Percentiles rank a stretch among this genome's conserved stretches.
Evolutionary conservation across 202 grass and related monocot species (phyloP).

Genomic region (Saccharum hybrid): DNA sequence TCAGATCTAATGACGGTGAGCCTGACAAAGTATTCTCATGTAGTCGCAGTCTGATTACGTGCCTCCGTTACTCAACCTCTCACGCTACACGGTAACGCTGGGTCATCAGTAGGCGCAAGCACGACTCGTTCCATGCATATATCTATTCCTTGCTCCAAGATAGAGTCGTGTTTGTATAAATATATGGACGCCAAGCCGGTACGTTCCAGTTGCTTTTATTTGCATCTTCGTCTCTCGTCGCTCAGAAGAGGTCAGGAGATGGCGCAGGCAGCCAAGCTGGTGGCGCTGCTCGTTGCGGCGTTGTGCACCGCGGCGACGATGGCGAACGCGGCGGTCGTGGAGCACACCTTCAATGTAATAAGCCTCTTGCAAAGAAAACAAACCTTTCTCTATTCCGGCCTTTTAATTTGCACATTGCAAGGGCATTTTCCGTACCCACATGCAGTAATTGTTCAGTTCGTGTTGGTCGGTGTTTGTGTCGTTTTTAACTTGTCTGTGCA

Average conservation of each 20-base stretch:
- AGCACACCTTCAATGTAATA: constrained; percentile 47
- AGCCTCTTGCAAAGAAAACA: neutral
- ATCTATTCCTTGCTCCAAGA: neutral
- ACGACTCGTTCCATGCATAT: neutral
- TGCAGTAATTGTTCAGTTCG: neutral
- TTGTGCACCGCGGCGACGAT: constrained; percentile 2
- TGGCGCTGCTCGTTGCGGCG: constrained; percentile 20
- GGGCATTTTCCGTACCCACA: neutral
- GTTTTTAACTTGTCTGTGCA: neutral
- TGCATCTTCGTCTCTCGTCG: neutral
- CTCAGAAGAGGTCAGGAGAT: neutral
- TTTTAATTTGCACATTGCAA: too few relatives aligned
- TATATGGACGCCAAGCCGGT: constrained; percentile 7
- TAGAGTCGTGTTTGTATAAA: neutral
- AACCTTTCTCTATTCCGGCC: too few relatives aligned
- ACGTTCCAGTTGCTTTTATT: neutral
- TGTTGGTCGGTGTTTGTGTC: neutral
- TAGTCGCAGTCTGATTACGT: constrained; percentile 29
- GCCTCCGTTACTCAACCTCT: neutral
- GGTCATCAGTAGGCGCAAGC: neutral
- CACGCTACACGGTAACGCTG: neutral
- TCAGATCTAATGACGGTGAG: neutral
- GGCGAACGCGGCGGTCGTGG: constrained; percentile 35
- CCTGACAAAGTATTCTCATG: neutral
- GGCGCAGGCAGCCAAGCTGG: constrained; percentile 7